Evolutionary conservation across 2,329 filamentous ascomycete species (phyloP), one percentile per base, ranked within the genome.

Genomic region (Thyridium curvatum): DNA sequence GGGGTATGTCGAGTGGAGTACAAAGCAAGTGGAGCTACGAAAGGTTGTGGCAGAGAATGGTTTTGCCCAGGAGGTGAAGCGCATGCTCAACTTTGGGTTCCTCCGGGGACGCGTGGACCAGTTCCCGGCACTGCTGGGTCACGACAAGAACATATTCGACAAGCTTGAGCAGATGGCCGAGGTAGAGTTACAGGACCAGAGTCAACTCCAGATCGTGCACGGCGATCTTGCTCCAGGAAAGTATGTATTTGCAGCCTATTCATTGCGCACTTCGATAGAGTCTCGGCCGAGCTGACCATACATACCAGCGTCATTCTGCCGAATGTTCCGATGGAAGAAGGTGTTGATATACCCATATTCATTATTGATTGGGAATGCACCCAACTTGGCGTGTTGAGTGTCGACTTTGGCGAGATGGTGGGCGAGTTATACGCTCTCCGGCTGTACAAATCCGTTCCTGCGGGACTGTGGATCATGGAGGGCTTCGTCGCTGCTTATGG

Each of bases 171-270:
- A 65, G 30, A 61, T 86, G 51, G 65, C 68, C 3, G 56, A 56
- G 0, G 52, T 50, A 1, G 69, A 73, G 45, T 45, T 72, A 21
- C 47, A 57, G n/a, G 52, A 59, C 31, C 52, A 56, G 26, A 46
- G 39, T 30, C 50, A 46, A 21, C 52, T 64, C 32, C 49, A 47
- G 16, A 52, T 56, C 35, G 68, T 79, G n/a, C 77, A 82, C 49
- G 76, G 76, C 0, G 75, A 81, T 45, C 80, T 80, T 40, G 80
- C 76, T 74, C 72, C 74, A 3, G 77, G 76, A 39, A 81, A 81
- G 62, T 69, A 47, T 52, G 66, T 21, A 21, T 12, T 3, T n/a
- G n/a, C n/a, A n/a, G n/a, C n/a, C n/a, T n/a, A n/a, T n/a, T n/a
- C n/a, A n/a, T n/a, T n/a, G n/a, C n/a, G n/a, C n/a, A n/a, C n/a